Conservation (phyloP, 2,329 filamentous ascomycete species). For the Ophiostoma novo-ulmi region DNA sequence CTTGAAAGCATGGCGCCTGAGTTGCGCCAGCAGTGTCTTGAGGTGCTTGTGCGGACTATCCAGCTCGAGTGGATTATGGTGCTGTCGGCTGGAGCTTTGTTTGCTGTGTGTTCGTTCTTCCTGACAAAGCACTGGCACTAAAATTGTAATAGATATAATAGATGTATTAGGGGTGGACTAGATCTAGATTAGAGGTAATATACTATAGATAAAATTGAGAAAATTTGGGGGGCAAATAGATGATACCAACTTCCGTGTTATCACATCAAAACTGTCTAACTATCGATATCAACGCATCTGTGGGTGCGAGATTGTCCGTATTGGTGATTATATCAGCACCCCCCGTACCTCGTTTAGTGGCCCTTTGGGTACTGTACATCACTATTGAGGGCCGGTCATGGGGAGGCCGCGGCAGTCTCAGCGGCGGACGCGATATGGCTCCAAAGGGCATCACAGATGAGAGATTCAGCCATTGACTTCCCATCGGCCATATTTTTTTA, state of each 20-base stretch:
- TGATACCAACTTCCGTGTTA: too few species aligned
- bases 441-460: background rate
- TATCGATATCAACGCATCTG: too few species aligned
- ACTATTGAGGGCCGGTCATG: too few species aligned
- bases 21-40: constrained; percentile 18
- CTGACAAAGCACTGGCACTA: constrained; percentile 33
- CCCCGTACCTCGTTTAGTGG: too few species aligned
- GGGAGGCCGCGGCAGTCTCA: background rate
- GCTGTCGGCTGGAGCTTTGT: constrained; percentile 18
- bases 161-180: too few species aligned
- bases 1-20: constrained; percentile 6
- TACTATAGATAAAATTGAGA: background rate
- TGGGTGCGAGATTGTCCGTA: too few species aligned
- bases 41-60: constrained; percentile 23
- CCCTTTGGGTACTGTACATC: too few species aligned
- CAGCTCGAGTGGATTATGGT: constrained; percentile 24
- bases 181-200: too few species aligned
- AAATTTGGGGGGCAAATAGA: background rate
- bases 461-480: too few species aligned
- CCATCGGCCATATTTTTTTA: too few species aligned
- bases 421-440: background rate
- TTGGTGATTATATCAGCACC: too few species aligned
- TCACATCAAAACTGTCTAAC: too few species aligned
- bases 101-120: constrained; percentile 16
- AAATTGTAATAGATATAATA: background rate